Evolutionary conservation across 2,329 filamentous ascomycete genomes (phyloP).

Genomic region (Teratosphaeria zuluensis): DNA sequence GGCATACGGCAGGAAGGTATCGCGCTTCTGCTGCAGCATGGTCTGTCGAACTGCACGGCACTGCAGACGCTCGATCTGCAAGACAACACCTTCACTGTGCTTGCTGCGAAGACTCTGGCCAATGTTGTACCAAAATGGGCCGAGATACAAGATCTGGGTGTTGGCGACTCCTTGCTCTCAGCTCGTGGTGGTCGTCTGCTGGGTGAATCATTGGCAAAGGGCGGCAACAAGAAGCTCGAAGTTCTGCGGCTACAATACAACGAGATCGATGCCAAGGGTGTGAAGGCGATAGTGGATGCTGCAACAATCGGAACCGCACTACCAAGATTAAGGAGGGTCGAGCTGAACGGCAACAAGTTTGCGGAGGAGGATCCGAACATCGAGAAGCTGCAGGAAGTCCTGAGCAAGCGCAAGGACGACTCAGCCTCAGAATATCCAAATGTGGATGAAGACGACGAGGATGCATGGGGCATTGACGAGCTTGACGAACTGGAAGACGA

Average conservation of each 20-base stretch:
- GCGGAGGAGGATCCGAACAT: conserved; percentile 71
- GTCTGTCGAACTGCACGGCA: conserved; percentile 58
- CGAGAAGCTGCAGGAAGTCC: conserved; percentile 51
- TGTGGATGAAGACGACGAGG: conserved; percentile 60
- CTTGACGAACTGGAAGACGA: conserved; percentile 71
- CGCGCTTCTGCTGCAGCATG: conserved; percentile 65
- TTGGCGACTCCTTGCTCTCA: conserved; percentile 79
- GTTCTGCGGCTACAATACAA: conserved; percentile 83
- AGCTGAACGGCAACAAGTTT: conserved; percentile 95
- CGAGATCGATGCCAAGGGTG: conserved; percentile 70
- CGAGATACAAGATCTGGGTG: conserved; percentile 68
- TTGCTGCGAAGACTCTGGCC: conserved; percentile 69
- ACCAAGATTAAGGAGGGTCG: conserved; percentile 71
- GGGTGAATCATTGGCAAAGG: conserved; percentile 61
- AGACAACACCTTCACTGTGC: conserved; percentile 90
- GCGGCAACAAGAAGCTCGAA: conserved; percentile 70
- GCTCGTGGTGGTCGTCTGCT: conserved; percentile 67
- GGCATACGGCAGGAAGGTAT: conserved; percentile 94
- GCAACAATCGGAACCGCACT: conserved; percentile 50
- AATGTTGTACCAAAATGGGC: conserved; percentile 66
- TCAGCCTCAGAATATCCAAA: conserved; percentile 40
- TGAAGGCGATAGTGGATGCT: conserved; percentile 62
- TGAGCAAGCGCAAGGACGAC: conserved; percentile 49
- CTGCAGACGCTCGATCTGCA: conserved; percentile 80
- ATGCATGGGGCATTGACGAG: conserved; percentile 76